These are phyloP conservation scores for Penicillium paradoxum DNA, from an alignment of 495 filamentous ascomycete genomes.

Conservation along the genomic window DNA sequence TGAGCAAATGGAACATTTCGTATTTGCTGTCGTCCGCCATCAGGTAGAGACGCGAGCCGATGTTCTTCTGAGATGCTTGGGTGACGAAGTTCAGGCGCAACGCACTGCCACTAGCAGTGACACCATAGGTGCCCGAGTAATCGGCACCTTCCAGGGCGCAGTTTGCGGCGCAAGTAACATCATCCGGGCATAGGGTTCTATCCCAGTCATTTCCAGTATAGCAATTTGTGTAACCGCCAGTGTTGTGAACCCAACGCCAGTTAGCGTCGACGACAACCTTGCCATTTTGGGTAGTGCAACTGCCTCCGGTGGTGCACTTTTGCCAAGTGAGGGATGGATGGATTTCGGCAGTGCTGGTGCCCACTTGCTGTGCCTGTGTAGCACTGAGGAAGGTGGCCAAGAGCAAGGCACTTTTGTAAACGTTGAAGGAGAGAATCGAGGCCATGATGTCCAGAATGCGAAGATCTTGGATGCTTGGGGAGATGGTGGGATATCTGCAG, in stretches of 20 bases:
- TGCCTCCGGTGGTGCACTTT: constrained; percentile 48
- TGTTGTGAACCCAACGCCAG: constrained; percentile 58
- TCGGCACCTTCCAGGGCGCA: constrained; percentile 59
- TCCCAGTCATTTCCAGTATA: constrained; percentile 59
- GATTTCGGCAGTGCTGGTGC: constrained; percentile 7
- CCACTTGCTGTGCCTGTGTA: constrained; percentile 9
- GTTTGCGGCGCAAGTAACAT: constrained; percentile 49
- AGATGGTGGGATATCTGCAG: background rate
- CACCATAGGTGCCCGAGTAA: constrained; percentile 51
- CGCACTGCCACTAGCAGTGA: constrained; percentile 43
- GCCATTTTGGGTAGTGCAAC: constrained; percentile 48
- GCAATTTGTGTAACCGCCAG: constrained; percentile 54
- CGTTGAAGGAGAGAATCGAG: constrained; percentile 16
- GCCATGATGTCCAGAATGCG: constrained; percentile 11
- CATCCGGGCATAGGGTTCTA: constrained; percentile 47
- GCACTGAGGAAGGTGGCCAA: constrained; percentile 2
- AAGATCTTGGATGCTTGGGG: background rate
- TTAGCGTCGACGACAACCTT: constrained; percentile 61
- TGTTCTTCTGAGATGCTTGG: constrained; percentile 31
- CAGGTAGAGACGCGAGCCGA: constrained; percentile 55
- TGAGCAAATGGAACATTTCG: constrained; percentile 50
- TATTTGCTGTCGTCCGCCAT: constrained; percentile 51
- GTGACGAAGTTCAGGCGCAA: constrained; percentile 53
- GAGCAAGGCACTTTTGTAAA: constrained; percentile 18
- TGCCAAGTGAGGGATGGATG: constrained; percentile 46